phyloP scores from a whole-genome alignment of 2,329 filamentous ascomycete genomes.

The Cladorrhinum sp. region DNA sequence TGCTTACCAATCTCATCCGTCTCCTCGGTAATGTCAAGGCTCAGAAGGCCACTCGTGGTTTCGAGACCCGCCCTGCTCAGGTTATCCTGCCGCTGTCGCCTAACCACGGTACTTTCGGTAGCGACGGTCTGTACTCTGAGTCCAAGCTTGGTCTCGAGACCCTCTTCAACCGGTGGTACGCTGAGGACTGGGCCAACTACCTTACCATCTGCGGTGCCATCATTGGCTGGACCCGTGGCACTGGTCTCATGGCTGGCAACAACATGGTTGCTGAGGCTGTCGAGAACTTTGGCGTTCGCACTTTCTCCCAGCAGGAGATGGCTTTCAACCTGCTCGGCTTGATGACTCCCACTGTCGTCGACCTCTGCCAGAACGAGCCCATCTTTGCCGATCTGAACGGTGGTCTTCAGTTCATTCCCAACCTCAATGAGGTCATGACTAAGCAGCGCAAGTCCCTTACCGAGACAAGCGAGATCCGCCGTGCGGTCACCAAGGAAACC shows the following conservation, averaged over 20 bases:
- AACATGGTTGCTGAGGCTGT: constrained; percentile 97
- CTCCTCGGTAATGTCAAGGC: constrained; percentile 87
- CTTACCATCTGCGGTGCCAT: constrained; percentile 97
- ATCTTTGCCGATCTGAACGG: constrained; percentile 98
- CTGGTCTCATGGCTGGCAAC: constrained; percentile 95
- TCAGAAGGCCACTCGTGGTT: constrained; percentile 82
- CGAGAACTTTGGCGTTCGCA: constrained; percentile 93
- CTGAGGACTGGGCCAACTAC: constrained; percentile 95
- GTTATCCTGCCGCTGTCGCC: constrained; percentile 94
- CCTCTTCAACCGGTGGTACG: constrained; percentile 97
- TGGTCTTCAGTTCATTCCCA: constrained; percentile 93
- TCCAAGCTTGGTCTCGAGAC: constrained; percentile 97
- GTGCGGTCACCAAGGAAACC: constrained; percentile 92
- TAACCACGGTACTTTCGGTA: constrained; percentile 98
- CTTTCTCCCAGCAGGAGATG: constrained; percentile 99
- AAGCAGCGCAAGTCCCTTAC: constrained; percentile 90
- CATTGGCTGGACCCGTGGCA: constrained; percentile 98
- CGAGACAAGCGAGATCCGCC: constrained; percentile 89
- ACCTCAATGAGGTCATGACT: constrained; percentile 91
- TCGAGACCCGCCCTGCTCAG: constrained; percentile 93
- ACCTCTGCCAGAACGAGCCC: constrained; percentile 91
- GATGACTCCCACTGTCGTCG: constrained; percentile 90
- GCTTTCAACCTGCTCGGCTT: constrained; percentile 96
- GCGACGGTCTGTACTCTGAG: constrained; percentile 96
- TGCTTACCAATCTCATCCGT: constrained; percentile 94